Evolutionary conservation across 164 flowering plant species (phyloP).

Genomic region (Malania oleifera): DNA sequence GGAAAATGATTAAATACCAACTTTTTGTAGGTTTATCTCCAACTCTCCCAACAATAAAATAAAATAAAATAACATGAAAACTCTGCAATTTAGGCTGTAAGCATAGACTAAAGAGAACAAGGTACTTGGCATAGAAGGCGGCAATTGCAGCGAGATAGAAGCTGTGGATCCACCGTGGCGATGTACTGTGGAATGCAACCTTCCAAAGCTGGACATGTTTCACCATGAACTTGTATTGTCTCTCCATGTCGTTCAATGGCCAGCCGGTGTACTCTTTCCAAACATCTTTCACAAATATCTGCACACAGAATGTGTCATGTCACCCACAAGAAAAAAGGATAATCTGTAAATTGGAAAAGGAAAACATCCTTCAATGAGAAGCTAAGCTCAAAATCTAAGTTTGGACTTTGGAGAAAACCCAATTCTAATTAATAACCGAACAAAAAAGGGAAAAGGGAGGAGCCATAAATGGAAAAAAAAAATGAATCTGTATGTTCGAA

Average conservation of each 20-base stretch:
- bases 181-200: conserved; percentile 85
- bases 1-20: background rate
- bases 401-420: too few species aligned
- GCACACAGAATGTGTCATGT: conserved; percentile 10
- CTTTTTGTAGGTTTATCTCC: too few species aligned
- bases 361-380: too few species aligned
- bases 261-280: conserved; percentile 96
- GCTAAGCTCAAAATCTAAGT: too few species aligned
- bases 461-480: too few species aligned
- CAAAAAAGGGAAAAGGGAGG: too few species aligned
- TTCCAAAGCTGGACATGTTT: conserved; percentile 95
- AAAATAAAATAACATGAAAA: too few species aligned
- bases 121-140: conserved; percentile 92
- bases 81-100: too few species aligned
- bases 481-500: too few species aligned
- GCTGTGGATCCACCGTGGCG: conserved; percentile 85
- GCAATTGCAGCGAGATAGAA: conserved; percentile 88
- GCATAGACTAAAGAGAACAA: background rate
- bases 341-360: too few species aligned
- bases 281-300: conserved; percentile 90
- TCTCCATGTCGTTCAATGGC: conserved; percentile 95
- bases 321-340: background rate
- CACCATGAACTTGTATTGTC: conserved; percentile 90
- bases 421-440: too few species aligned
- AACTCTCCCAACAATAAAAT: too few species aligned